Conservation (phyloP, 768 basidiomycete genomes). For the Paxillus involutus region DNA sequence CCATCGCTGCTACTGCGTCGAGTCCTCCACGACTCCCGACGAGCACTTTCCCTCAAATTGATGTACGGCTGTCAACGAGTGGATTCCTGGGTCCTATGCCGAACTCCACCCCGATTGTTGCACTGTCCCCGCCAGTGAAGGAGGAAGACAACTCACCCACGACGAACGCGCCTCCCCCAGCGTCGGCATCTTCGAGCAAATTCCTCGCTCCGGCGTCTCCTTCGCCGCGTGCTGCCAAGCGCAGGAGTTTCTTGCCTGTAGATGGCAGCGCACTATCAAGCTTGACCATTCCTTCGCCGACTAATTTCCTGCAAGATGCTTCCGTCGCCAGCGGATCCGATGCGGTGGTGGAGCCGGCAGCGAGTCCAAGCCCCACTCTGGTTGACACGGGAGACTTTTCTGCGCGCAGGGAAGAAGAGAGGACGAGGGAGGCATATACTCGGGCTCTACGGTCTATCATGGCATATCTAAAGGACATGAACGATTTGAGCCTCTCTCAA, state of each 20-base stretch:
- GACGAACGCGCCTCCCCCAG: not conserved
- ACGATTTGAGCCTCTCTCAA: conserved; percentile 79
- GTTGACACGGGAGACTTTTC: conserved; percentile 42
- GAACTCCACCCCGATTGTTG: conserved; percentile 31
- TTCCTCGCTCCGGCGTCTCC: conserved; percentile 43
- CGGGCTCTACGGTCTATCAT: conserved; percentile 88
- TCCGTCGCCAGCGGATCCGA: conserved; percentile 39
- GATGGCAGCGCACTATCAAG: conserved; percentile 62
- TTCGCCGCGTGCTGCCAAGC: conserved; percentile 58
- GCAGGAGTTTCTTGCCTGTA: conserved; percentile 88
- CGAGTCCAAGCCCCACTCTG: conserved; percentile 43
- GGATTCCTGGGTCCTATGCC: conserved; percentile 57
- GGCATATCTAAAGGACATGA: conserved; percentile 95
- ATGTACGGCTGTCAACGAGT: conserved; percentile 71
- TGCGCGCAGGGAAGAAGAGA: conserved; percentile 67
- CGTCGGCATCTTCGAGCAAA: conserved; percentile 12
- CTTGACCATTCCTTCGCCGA: conserved; percentile 63
- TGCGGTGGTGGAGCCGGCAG: conserved; percentile 29
- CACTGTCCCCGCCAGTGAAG: conserved; percentile 20
- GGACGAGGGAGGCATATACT: conserved; percentile 67
- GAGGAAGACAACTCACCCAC: conserved; percentile 19
- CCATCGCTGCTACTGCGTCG: conserved; percentile 18
- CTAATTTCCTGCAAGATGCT: conserved; percentile 56
- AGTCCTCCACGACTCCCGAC: conserved; percentile 32
- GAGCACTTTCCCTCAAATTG: conserved; percentile 57